Conservation (phyloP, 139 green algal species). For the Chlorella sp. region DNA sequence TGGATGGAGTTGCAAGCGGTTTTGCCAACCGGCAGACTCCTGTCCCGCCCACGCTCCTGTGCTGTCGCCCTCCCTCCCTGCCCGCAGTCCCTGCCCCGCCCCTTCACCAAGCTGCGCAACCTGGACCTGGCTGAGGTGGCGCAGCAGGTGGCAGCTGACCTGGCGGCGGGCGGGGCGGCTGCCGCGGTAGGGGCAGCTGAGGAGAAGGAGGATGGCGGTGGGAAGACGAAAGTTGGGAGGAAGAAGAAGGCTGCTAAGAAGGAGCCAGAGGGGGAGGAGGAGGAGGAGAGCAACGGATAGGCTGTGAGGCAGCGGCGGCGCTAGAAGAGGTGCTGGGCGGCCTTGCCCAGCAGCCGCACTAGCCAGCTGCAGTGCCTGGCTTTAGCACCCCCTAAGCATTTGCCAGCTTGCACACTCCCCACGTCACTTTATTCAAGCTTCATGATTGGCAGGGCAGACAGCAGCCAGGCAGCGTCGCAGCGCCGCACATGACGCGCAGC, state of each 20-base stretch:
- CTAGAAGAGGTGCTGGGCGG: too few species aligned
- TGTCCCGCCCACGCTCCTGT: background rate
- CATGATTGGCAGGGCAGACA: background rate
- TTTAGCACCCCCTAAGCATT: too few species aligned
- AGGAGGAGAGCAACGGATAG: background rate
- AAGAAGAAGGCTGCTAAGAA: background rate
- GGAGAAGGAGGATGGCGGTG: background rate
- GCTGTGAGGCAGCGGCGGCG: background rate
- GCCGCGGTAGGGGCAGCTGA: background rate
- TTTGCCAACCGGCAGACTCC: background rate
- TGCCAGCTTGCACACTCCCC: too few species aligned
- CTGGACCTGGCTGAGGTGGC: constrained; percentile 34
- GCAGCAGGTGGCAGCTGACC: background rate
- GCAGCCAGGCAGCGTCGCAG: constrained; percentile 7
- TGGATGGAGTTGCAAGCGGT: background rate
- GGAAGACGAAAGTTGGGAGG: background rate
- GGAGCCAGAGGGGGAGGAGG: background rate
- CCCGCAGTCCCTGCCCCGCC: constrained; percentile 32
- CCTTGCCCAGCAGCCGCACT: background rate
- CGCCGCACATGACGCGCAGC: constrained; percentile 31
- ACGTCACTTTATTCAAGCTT: too few species aligned
- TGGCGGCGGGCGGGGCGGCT: background rate
- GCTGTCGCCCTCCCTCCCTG: too few species aligned
- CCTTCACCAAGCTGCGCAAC: constrained; percentile 35
- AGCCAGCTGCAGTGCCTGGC: too few species aligned